phyloP scores from a whole-genome alignment of 1,284 basidiomycete species.

The Cutaneotrichosporon curvatum region DNA sequence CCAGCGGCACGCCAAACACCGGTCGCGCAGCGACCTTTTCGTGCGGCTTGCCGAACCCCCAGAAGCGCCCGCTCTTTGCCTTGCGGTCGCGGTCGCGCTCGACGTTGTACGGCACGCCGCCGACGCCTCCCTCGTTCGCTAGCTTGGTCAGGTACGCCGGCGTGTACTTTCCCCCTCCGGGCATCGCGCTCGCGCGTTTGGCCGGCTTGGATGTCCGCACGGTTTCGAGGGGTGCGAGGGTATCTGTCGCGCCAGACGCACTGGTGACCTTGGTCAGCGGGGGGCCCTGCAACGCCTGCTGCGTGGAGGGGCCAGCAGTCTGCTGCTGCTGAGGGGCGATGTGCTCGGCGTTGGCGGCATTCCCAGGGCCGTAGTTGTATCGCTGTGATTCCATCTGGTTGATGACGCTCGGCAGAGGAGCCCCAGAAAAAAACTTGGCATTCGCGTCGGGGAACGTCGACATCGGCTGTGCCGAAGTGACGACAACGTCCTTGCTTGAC shows the following conservation, averaged over 20 bases:
- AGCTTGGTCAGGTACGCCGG: constrained; percentile 40
- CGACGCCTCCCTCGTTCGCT: constrained; percentile 26
- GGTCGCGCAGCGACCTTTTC: constrained; percentile 54
- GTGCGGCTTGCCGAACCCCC: constrained; percentile 58
- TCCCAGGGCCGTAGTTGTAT: constrained; percentile 2
- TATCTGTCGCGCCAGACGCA: constrained; percentile 5
- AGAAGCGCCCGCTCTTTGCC: constrained; percentile 80
- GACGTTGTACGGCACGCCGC: constrained; percentile 21
- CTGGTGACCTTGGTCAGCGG: not conserved
- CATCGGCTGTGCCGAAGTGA: constrained; percentile 54
- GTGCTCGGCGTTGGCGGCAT: not conserved
- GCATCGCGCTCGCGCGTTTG: constrained; percentile 42
- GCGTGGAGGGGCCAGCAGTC: constrained; percentile 7
- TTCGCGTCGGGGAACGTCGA: constrained; percentile 57
- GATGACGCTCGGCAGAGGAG: constrained; percentile 45
- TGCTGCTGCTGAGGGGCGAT: not conserved
- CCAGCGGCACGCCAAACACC: constrained; percentile 82
- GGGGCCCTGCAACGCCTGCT: constrained; percentile 1
- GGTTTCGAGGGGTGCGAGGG: constrained; percentile 12
- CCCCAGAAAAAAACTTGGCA: constrained; percentile 54
- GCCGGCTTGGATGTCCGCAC: constrained; percentile 19
- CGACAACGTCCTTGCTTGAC: constrained; percentile 57
- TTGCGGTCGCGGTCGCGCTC: constrained; percentile 67
- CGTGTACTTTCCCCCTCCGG: constrained; percentile 24
- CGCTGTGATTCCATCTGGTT: constrained; percentile 37